A percentile compares a stretch with the other conserved stretches of the same genome.
Evolutionary conservation across 2,329 filamentous ascomycete species (phyloP).

Genomic region (Fusarium subtropicale): DNA sequence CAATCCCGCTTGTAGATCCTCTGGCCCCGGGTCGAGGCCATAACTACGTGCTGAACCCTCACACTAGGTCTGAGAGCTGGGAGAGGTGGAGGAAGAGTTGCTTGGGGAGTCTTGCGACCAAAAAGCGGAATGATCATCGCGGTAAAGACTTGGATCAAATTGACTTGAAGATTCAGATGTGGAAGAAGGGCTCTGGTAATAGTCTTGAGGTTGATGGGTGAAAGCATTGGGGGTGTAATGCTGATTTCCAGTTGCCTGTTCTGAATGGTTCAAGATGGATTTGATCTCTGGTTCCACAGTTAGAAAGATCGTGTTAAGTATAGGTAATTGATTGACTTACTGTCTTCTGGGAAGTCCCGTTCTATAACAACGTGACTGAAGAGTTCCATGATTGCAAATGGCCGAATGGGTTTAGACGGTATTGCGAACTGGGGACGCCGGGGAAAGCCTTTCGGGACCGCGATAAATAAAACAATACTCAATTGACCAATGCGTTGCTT

Average conservation of each 20-base stretch:
- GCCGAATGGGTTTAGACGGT: accelerated
- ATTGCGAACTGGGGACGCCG: not conserved
- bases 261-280: not conserved
- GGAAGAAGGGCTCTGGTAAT: not conserved
- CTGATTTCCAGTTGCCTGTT: not conserved
- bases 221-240: not conserved
- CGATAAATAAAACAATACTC: not conserved
- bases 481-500: too few species aligned
- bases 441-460: too few species aligned
- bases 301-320: not conserved
- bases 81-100: slow-evolving; percentile 6
- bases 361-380: slow-evolving; percentile 19
- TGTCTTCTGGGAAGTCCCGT: slow-evolving; percentile 1
- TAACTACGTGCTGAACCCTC: slow-evolving; percentile 24
- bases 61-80: slow-evolving; percentile 32
- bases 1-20: slow-evolving; percentile 27
- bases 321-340: not conserved
- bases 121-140: not conserved
- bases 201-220: not conserved
- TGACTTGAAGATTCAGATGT: not conserved
- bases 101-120: not conserved
- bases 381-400: slow-evolving; percentile 8
- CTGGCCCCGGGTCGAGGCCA: slow-evolving; percentile 12
- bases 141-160: not conserved
- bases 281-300: not conserved